These are phyloP conservation scores for Plasmodium inui DNA, from an alignment of 169 alveolate genomes.

Conservation along the genomic window DNA sequence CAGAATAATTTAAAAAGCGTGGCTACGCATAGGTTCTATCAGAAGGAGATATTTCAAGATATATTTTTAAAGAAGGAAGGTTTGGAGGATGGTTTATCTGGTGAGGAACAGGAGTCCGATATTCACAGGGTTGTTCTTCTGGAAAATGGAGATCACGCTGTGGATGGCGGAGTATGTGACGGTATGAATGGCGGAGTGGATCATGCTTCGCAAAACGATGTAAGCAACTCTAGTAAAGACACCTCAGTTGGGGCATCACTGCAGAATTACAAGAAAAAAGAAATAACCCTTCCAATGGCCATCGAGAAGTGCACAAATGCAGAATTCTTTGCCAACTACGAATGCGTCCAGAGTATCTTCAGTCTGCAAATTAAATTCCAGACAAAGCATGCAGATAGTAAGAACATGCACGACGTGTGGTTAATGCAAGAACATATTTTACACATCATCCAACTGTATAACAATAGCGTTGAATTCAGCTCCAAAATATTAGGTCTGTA, in stretches of 20 bases:
- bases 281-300: background rate
- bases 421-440: constrained; percentile 69
- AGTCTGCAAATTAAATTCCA: constrained; percentile 51
- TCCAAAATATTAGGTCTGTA: constrained; percentile 59
- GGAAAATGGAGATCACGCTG: background rate
- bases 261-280: constrained; percentile 5
- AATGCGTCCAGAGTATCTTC: constrained; percentile 34
- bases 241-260: background rate
- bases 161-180: background rate
- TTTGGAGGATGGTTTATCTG: background rate
- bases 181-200: background rate
- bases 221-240: background rate
- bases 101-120: background rate
- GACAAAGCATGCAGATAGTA: constrained; percentile 26
- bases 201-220: background rate
- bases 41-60: constrained; percentile 70
- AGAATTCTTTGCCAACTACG: constrained; percentile 29
- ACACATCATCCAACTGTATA: constrained; percentile 59
- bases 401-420: constrained; percentile 73
- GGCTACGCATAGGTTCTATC: constrained; percentile 74
- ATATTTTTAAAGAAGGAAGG: constrained; percentile 42
- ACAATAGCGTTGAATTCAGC: constrained; percentile 62
- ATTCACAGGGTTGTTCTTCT: background rate
- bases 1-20: constrained; percentile 71
- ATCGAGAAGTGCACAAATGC: constrained; percentile 47